These are phyloP conservation scores for Leishmania martiniquensis DNA, from an alignment of 208 protist species.

Conservation along the genomic window DNA sequence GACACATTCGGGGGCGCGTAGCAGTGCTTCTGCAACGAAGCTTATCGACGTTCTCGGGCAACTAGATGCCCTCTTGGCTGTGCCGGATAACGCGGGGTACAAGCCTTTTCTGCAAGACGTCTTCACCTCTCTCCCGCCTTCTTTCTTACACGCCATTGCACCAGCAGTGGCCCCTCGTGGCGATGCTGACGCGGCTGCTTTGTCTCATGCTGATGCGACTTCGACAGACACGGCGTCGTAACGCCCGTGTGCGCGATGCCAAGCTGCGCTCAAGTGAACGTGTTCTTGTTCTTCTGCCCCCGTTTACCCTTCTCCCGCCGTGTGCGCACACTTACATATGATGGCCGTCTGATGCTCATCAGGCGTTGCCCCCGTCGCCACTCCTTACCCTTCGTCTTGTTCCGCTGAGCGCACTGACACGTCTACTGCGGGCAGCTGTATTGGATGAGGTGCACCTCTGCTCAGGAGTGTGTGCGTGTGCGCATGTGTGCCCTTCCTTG, in stretches of 20 bases:
- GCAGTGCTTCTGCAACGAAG: not conserved
- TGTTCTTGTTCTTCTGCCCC: not conserved
- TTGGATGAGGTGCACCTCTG: not conserved
- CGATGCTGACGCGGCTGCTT: not conserved
- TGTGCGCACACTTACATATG: not conserved
- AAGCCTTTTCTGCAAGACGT: constrained; percentile 56
- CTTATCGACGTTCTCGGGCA: constrained; percentile 23
- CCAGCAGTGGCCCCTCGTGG: not conserved
- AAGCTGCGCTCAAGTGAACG: not conserved
- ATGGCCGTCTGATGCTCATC: not conserved
- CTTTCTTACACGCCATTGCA: constrained; percentile 14
- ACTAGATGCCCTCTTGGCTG: constrained; percentile 34
- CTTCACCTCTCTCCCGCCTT: constrained; percentile 48
- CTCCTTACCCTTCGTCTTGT: not conserved
- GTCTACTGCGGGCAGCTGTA: not conserved
- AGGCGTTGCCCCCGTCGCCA: not conserved
- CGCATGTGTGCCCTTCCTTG: not conserved
- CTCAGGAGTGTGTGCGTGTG: not conserved
- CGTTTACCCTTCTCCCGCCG: not conserved
- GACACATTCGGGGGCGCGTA: not conserved
- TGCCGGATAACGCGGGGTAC: constrained; percentile 55
- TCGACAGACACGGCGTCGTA: not conserved
- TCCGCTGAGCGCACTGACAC: not conserved
- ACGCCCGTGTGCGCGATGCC: not conserved
- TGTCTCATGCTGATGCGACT: not conserved